Conservation (phyloP, 164 flowering plant species). For the Nymphaea thermarum region DNA sequence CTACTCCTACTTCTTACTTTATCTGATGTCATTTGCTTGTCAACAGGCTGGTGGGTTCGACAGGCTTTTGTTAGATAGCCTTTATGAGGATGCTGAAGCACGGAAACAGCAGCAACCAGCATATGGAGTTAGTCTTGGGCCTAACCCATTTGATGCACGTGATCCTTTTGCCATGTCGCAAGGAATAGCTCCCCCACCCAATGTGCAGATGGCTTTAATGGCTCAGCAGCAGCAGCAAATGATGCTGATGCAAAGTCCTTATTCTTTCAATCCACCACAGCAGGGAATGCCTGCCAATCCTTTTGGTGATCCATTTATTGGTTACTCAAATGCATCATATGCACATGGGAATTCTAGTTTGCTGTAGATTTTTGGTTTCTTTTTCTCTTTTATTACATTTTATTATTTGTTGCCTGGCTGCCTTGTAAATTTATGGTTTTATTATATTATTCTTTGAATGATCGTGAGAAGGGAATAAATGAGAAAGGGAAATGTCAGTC, state of each 20-base stretch:
- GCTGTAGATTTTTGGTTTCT: slow-evolving; percentile 12
- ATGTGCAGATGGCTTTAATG: slow-evolving; percentile 74
- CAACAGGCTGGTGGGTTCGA: slow-evolving; percentile 85
- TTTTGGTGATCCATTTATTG: slow-evolving; percentile 57
- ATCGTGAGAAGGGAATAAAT: neutral
- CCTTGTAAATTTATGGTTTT: neutral
- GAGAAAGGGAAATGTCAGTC: neutral
- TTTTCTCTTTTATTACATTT: neutral
- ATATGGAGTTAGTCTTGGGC: slow-evolving; percentile 24
- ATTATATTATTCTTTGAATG: neutral
- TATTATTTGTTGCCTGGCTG: too few relatives aligned
- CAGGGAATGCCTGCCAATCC: slow-evolving; percentile 42
- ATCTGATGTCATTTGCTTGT: neutral
- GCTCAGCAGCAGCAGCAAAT: slow-evolving; percentile 43
- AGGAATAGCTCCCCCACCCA: slow-evolving; percentile 55
- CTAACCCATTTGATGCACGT: slow-evolving; percentile 34
- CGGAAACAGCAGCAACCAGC: slow-evolving; percentile 59
- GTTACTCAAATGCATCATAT: slow-evolving; percentile 21
- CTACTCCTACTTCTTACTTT: neutral
- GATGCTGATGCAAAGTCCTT: slow-evolving; percentile 32
- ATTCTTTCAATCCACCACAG: slow-evolving; percentile 30
- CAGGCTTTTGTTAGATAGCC: slow-evolving; percentile 76
- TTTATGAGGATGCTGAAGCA: slow-evolving; percentile 67
- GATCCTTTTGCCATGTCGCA: slow-evolving; percentile 73
- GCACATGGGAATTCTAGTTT: slow-evolving; percentile 37